phyloP scores from a whole-genome alignment of 2,329 filamentous ascomycete genomes.

The Metarhizium anisopliae region DNA sequence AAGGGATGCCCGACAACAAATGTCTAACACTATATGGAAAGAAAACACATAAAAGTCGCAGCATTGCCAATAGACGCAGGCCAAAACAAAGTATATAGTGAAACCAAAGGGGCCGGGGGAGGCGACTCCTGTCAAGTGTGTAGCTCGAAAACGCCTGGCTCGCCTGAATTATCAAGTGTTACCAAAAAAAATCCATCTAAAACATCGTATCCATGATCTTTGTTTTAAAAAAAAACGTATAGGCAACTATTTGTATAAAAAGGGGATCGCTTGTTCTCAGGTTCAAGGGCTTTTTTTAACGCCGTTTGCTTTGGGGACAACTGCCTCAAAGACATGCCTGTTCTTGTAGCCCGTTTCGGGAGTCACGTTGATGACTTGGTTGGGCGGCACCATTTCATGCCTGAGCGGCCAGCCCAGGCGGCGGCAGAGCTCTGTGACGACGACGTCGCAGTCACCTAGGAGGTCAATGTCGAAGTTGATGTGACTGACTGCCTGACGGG shows the following conservation, averaged over 20 bases:
- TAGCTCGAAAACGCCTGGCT: background rate
- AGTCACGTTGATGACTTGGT: constrained; percentile 51
- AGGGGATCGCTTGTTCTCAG: background rate
- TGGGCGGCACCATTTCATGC: constrained; percentile 74
- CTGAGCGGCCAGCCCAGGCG: constrained; percentile 70
- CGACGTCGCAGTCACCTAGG: constrained; percentile 87
- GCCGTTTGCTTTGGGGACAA: background rate
- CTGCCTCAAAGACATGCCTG: constrained; percentile 27
- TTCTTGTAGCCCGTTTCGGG: constrained; percentile 24
- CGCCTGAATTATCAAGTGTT: background rate
- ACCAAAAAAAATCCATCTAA: too few species aligned
- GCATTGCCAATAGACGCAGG: too few species aligned
- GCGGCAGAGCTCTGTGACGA: constrained; percentile 78
- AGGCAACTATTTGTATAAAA: background rate
- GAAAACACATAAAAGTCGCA: too few species aligned
- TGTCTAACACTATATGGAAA: too few species aligned
- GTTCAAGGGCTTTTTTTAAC: background rate
- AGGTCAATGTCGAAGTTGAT: constrained; percentile 96
- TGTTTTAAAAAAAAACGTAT: background rate
- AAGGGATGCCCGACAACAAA: too few species aligned
- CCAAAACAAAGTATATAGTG: too few species aligned
- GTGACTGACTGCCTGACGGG: constrained; percentile 72
- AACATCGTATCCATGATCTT: background rate
- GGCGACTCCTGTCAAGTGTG: too few species aligned
- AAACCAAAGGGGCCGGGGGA: too few species aligned